Evolutionary conservation across 2,329 filamentous ascomycete genomes (phyloP).

Genomic region (Talaromyces funiculosus): DNA sequence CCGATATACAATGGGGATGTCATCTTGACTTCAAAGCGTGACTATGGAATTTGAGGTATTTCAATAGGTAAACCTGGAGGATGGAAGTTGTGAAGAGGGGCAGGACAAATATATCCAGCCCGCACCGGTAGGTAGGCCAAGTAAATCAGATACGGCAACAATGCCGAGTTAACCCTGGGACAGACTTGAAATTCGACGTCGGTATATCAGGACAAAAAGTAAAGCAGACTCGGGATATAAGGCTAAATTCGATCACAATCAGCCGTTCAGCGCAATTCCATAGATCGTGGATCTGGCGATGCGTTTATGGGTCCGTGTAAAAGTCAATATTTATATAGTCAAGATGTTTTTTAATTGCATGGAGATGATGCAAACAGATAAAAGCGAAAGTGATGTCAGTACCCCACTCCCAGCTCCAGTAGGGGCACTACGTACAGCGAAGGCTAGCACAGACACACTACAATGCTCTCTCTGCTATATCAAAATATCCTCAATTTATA

Average conservation of each 20-base stretch:
- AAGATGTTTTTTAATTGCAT: background rate
- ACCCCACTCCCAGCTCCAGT: background rate
- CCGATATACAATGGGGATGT: constrained; percentile 68
- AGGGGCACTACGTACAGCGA: too few relatives aligned
- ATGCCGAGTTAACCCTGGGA: background rate
- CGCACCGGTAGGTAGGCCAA: too few relatives aligned
- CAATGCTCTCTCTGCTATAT: too few relatives aligned
- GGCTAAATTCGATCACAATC: background rate
- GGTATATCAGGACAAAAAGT: background rate
- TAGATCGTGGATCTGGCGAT: background rate
- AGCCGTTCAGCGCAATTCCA: background rate
- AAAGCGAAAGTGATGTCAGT: background rate
- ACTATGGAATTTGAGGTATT: too few relatives aligned
- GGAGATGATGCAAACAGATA: background rate
- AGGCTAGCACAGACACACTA: too few relatives aligned
- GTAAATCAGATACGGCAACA: background rate
- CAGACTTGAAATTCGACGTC: background rate
- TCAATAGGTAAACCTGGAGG: too few relatives aligned
- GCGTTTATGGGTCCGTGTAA: background rate
- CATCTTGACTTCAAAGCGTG: constrained; percentile 2
- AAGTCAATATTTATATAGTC: background rate
- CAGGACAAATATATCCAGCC: background rate
- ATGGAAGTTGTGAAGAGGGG: background rate
- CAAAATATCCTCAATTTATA: too few relatives aligned
- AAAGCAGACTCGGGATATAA: background rate